Conservation (phyloP, 1,284 basidiomycete genomes). For the Pyrrhoderma noxium region DNA sequence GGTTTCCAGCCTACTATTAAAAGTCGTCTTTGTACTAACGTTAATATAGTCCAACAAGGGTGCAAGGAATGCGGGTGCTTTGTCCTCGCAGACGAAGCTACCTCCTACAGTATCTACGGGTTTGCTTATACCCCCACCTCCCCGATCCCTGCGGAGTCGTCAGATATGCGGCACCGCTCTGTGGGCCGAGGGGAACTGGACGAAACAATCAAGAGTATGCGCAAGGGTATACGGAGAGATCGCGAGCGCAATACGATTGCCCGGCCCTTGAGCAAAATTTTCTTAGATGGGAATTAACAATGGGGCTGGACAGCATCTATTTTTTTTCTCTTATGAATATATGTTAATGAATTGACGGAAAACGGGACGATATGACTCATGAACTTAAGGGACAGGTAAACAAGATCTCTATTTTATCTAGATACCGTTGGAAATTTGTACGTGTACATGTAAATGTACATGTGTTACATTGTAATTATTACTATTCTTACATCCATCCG, state of each 20-base stretch:
- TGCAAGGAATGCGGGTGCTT: not conserved
- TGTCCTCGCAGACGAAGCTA: not conserved
- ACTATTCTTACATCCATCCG: slow-evolving; percentile 5
- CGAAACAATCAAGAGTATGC: slow-evolving; percentile 74
- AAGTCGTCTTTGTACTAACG: too few species aligned
- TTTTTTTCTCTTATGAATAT: not conserved
- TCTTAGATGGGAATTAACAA: slow-evolving; percentile 50
- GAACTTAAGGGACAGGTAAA: not conserved
- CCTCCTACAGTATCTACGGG: not conserved
- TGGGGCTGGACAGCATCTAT: too few species aligned
- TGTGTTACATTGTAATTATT: not conserved
- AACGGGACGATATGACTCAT: too few species aligned
- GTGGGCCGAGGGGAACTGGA: slow-evolving; percentile 73
- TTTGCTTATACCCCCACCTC: slow-evolving; percentile 23
- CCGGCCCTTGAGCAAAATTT: slow-evolving; percentile 65
- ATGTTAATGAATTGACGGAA: not conserved
- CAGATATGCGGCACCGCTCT: slow-evolving; percentile 37
- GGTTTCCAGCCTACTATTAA: too few species aligned
- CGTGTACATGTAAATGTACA: slow-evolving; percentile 1
- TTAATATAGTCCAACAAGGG: too few species aligned
- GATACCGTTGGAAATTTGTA: not conserved
- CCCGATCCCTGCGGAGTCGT: slow-evolving; percentile 32
- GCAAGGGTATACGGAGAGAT: slow-evolving; percentile 53
- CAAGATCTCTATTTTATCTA: slow-evolving; percentile 1
- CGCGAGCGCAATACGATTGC: slow-evolving; percentile 23